Evolutionary conservation across 805 yeast species (phyloP), one percentile per base, ranked within the genome.

Genomic region (Candida khao-thaluensis): DNA sequence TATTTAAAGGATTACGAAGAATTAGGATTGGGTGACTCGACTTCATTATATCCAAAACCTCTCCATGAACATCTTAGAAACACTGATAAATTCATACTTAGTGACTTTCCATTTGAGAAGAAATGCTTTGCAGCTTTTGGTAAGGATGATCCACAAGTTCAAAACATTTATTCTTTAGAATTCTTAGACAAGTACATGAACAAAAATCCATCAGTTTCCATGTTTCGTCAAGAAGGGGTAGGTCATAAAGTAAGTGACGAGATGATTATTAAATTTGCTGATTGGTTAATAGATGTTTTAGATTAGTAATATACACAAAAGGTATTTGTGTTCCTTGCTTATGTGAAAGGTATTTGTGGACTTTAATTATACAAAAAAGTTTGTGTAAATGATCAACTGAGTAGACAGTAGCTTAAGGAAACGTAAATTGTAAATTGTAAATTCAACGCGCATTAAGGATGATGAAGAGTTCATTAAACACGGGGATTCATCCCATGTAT

Each of bases 61-160:
- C 54, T 69, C 41, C 73, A 68, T 45, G 47, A 55, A 5, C 43
- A 49, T 23, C 15, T 68, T 14, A 46, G 58, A 10, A 38, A 40
- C 3, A 58, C 59, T 22, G 74, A 69, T 37, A 25, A 34, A 2
- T 45, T 40, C 4, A 59, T 67, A 14, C 59, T 62, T 32, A 71
- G 67, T 33, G 41, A 51, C 23, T 68, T 61, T 44, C 64, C 69
- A 5, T 54, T 54, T 49, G 29, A 43, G 14, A 47, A 52, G 23
- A 60, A 57, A 31, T 30, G 65, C 47, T 68, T 60, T 49, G 72
- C 72, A 1, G 37, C 59, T 15, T 66, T 60, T 43, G 72, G 69
- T 8, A 54, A 48, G 9, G 53, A 51, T 7, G 74, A 69, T 37
- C 54, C 51, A 3, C 45, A 64, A 35, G 73, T 66, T 1, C 74